Conservation (phyloP, 768 basidiomycete species). For the Hortiboletus campestris region DNA sequence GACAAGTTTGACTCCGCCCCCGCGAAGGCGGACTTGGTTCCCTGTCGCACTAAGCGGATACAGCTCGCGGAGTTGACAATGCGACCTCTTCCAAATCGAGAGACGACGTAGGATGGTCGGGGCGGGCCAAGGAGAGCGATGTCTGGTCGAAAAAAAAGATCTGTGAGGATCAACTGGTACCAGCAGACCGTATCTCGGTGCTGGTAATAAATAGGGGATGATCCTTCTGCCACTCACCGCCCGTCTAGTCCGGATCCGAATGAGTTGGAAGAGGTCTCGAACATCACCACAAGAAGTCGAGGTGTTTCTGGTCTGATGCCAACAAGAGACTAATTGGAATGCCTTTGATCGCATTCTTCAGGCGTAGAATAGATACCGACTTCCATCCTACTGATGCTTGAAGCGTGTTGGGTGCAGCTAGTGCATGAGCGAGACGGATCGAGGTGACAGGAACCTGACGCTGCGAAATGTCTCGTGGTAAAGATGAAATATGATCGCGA, state of each 20-base stretch:
- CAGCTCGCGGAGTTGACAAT: conserved; percentile 33
- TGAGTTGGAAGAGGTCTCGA: background rate
- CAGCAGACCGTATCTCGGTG: background rate
- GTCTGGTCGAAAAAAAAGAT: background rate
- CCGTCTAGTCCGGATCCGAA: background rate
- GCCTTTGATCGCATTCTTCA: background rate
- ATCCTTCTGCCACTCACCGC: background rate
- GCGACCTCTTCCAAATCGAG: conserved; percentile 30
- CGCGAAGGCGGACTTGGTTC: conserved; percentile 31
- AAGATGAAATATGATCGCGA: background rate
- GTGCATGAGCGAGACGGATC: background rate
- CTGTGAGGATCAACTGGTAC: background rate
- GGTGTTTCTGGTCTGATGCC: background rate
- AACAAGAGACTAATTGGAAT: background rate
- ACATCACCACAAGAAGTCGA: background rate
- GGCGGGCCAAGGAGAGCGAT: background rate
- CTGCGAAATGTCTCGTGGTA: background rate
- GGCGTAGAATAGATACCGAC: background rate
- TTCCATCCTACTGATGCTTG: conserved; percentile 3
- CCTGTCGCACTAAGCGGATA: conserved; percentile 13
- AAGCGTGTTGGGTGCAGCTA: background rate
- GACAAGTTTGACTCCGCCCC: conserved; percentile 26
- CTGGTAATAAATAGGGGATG: background rate
- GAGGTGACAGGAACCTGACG: background rate
- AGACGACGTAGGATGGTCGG: conserved; percentile 15